These are phyloP conservation scores for Eremochloa ophiuroides DNA, from an alignment of 176 grass and related monocot genomes.

Conservation along the genomic window DNA sequence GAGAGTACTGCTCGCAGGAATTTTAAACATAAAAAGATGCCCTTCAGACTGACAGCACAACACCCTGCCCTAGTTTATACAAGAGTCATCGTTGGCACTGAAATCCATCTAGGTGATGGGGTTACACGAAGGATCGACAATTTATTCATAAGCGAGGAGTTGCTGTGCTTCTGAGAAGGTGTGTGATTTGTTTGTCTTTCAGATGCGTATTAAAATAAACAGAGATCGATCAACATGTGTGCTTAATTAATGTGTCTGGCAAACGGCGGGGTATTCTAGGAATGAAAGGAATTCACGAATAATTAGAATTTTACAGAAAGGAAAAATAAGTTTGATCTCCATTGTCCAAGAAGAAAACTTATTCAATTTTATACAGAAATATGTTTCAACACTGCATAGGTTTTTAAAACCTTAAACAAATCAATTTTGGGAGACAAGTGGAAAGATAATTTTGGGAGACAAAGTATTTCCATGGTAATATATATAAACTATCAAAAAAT, in stretches of 20 bases:
- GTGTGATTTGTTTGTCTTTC: background rate
- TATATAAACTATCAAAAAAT: background rate
- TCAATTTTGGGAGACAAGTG: background rate
- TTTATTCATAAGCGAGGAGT: background rate
- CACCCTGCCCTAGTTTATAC: background rate
- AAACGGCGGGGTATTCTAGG: too few relatives aligned
- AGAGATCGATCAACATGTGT: background rate
- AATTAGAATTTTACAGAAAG: too few relatives aligned
- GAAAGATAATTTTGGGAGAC: too few relatives aligned
- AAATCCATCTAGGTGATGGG: background rate
- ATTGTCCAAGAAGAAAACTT: too few relatives aligned
- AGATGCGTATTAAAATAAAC: background rate
- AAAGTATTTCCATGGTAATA: background rate
- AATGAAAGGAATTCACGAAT: too few relatives aligned
- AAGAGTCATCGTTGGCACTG: slow-evolving; percentile 10
- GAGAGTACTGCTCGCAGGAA: background rate
- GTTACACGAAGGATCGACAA: background rate
- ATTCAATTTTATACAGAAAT: background rate
- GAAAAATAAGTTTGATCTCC: too few relatives aligned
- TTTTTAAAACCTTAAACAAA: background rate
- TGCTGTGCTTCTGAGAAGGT: background rate
- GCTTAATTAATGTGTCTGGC: too few relatives aligned
- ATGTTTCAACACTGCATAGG: background rate
- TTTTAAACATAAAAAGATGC: slow-evolving; percentile 38
- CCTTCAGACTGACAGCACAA: slow-evolving; percentile 3